phyloP scores from a whole-genome alignment of 1,139 yeast species.

The Diutina rugosa region DNA sequence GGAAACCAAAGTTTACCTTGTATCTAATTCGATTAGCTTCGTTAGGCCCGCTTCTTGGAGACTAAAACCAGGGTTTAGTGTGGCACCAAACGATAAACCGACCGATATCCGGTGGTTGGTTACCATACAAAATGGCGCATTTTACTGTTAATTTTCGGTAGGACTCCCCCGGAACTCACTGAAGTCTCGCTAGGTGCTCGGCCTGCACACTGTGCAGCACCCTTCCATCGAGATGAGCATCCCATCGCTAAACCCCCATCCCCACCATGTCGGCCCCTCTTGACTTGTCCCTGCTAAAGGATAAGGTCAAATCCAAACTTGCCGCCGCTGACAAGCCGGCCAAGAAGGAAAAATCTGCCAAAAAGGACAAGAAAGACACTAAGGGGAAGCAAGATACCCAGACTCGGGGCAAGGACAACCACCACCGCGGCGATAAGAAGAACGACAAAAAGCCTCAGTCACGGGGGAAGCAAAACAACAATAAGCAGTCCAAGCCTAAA shows the following conservation, averaged over 20 bases:
- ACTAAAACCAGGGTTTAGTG: too few species aligned
- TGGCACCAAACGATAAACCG: not conserved
- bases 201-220: not conserved
- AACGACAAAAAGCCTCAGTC: constrained; percentile 1
- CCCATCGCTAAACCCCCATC: not conserved
- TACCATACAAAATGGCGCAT: not conserved
- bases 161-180: not conserved
- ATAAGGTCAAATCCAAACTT: constrained; percentile 39
- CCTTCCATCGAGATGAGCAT: not conserved
- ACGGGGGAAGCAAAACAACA: constrained; percentile 4
- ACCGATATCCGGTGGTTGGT: not conserved
- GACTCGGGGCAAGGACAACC: constrained; percentile 10
- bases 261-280: constrained; percentile 11
- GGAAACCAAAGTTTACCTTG: not conserved
- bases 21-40: too few species aligned
- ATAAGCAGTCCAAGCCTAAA: constrained; percentile 5
- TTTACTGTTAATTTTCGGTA: not conserved
- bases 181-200: not conserved
- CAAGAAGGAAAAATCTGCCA: constrained; percentile 9
- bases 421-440: constrained; percentile 7
- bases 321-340: constrained; percentile 6
- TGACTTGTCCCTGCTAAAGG: constrained; percentile 39
- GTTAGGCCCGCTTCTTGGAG: too few species aligned
- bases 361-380: constrained; percentile 1
- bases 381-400: constrained; percentile 5